Evolutionary conservation across 352 stramenopile genomes (phyloP).

Genomic region (Aphanomyces stellatus): DNA sequence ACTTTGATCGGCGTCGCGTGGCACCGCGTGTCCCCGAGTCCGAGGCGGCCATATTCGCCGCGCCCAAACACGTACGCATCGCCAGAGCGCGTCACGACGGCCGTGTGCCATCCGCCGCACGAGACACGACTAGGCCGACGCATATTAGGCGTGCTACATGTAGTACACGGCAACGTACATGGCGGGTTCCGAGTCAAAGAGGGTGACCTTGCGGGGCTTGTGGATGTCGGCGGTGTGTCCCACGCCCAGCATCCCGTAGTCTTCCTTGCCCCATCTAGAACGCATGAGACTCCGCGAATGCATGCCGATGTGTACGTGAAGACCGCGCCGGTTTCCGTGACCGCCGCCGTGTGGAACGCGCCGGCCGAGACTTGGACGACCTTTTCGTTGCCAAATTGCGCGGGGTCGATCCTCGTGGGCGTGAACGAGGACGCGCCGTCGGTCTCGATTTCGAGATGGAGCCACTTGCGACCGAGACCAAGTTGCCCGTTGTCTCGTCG

Average conservation of each 20-base stretch:
- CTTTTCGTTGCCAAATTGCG: conserved; percentile 47
- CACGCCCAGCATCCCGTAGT: conserved; percentile 80
- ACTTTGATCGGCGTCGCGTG: conserved; percentile 25
- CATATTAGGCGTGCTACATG: neutral
- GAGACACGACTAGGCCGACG: conserved; percentile 55
- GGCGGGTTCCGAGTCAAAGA: conserved; percentile 60
- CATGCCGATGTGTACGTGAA: conserved; percentile 31
- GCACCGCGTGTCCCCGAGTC: conserved; percentile 74
- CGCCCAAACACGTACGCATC: conserved; percentile 69
- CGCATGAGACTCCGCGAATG: neutral
- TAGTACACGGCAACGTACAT: conserved; percentile 30
- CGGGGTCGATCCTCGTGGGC: conserved; percentile 3
- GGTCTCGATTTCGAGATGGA: conserved; percentile 5
- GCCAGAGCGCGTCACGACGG: conserved; percentile 63
- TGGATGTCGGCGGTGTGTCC: conserved; percentile 68
- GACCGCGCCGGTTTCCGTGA: conserved; percentile 53
- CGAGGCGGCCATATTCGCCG: conserved; percentile 74
- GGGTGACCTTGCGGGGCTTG: conserved; percentile 40
- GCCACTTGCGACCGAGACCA: conserved; percentile 31
- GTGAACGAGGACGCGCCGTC: neutral
- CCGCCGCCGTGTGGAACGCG: conserved; percentile 71
- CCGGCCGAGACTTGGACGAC: conserved; percentile 72
- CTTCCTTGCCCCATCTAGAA: conserved; percentile 63
- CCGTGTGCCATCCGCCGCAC: conserved; percentile 76
- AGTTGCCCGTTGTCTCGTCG: conserved; percentile 52